These are phyloP conservation scores for Irpex sp. DNA, from an alignment of 1,284 basidiomycete species.

Conservation along the genomic window DNA sequence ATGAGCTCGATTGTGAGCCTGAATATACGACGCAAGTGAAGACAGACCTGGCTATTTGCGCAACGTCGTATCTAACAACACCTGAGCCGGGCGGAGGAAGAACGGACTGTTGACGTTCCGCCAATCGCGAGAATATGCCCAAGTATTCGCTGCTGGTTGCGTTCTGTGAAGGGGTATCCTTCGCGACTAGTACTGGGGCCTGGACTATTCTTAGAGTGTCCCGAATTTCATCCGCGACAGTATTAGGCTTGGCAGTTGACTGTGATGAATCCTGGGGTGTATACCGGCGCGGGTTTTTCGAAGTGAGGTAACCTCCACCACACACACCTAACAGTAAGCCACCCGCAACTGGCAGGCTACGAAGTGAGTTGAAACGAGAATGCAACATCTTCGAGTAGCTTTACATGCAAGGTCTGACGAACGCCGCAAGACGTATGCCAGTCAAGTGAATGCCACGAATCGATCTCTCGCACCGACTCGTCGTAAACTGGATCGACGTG, in stretches of 20 bases:
- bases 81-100: conserved; percentile 14
- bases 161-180: neutral
- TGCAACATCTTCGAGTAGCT: neutral
- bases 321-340: neutral
- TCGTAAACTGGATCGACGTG: too few relatives aligned
- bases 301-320: neutral
- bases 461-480: too few relatives aligned
- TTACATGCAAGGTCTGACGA: neutral
- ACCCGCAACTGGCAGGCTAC: neutral
- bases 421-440: neutral
- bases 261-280: neutral
- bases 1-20: neutral
- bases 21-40: neutral
- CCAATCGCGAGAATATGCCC: conserved; percentile 12
- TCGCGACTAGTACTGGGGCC: neutral
- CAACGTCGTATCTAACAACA: conserved; percentile 21
- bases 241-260: neutral
- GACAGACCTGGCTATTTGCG: conserved; percentile 22
- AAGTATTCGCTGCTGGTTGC: neutral
- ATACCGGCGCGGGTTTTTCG: neutral
- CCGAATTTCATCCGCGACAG: neutral
- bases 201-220: neutral
- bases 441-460: neutral
- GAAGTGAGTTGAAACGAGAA: neutral
- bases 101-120: conserved; percentile 13